Conservation (phyloP, 495 filamentous ascomycete genomes). For the Barbatosphaeria neglecta region DNA sequence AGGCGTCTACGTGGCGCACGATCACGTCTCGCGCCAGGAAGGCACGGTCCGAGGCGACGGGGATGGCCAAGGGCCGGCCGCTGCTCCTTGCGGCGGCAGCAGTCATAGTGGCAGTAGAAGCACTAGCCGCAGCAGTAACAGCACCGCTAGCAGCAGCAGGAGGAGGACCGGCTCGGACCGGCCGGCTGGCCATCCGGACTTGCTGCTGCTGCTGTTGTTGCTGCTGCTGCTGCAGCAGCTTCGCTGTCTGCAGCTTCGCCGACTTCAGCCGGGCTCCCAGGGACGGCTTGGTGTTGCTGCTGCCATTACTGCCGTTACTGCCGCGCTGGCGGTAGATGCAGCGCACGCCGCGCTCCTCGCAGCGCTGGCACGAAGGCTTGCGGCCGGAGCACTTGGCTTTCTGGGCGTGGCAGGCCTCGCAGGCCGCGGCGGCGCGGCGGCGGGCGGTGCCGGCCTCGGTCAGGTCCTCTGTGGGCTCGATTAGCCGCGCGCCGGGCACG, state of each 20-base stretch:
- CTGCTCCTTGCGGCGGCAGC: no score
- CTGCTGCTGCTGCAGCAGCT: background rate
- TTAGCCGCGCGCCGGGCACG: background rate
- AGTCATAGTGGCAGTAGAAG: no score
- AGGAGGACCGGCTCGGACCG: no score
- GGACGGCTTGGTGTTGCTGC: no score
- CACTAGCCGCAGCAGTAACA: no score
- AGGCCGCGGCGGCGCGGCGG: background rate
- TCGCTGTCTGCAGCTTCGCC: background rate
- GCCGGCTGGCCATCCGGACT: background rate
- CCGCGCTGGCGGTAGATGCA: background rate
- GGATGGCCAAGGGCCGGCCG: no score
- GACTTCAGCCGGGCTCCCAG: background rate
- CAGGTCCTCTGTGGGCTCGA: background rate
- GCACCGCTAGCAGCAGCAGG: no score
- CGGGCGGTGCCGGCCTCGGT: background rate
- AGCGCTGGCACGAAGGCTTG: background rate
- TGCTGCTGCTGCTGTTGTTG: background rate
- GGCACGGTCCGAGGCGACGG: background rate
- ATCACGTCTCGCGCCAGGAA: background rate
- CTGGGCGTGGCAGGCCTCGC: background rate
- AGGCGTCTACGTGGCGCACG: slow-evolving; percentile 8
- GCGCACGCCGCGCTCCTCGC: background rate
- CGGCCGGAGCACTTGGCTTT: background rate
- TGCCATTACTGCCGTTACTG: no score